Conservation (phyloP, 345 rosid species). For the Arabidopsis arenosa region DNA sequence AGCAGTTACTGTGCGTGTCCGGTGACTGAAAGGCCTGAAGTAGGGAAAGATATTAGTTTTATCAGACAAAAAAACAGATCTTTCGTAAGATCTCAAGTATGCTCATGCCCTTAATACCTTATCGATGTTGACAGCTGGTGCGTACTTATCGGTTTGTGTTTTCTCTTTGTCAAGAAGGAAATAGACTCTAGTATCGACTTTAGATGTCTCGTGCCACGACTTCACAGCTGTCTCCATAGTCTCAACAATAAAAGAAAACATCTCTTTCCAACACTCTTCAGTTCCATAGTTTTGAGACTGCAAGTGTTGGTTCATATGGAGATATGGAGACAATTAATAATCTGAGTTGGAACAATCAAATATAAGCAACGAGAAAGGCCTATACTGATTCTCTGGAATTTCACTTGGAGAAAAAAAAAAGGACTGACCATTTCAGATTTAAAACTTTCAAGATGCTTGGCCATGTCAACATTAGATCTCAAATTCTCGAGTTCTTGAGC, state of each 20-base stretch:
- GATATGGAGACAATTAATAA: conserved; percentile 13
- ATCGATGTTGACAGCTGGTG: conserved; percentile 85
- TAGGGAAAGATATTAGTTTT: conserved; percentile 4
- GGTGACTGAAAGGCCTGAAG: conserved; percentile 96
- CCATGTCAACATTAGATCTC: conserved; percentile 79
- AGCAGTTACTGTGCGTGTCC: conserved; percentile 79
- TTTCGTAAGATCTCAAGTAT: neutral
- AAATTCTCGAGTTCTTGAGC: conserved; percentile 83
- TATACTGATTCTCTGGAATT: neutral
- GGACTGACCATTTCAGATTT: conserved; percentile 74
- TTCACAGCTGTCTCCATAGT: conserved; percentile 85
- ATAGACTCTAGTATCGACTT: conserved; percentile 78
- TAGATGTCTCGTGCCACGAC: conserved; percentile 82
- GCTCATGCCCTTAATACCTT: conserved; percentile 55
- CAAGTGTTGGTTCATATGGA: conserved; percentile 29
- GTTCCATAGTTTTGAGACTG: conserved; percentile 71
- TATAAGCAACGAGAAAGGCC: conserved; percentile 6
- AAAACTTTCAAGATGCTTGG: conserved; percentile 65
- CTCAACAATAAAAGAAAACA: conserved; percentile 71
- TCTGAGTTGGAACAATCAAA: neutral
- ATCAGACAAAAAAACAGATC: neutral
- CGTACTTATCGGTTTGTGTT: conserved; percentile 76
- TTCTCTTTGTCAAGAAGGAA: conserved; percentile 82
- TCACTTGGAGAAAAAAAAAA: neutral
- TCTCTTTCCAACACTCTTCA: conserved; percentile 65